A percentile compares a stretch with the other conserved stretches of the same genome.
Conservation (phyloP, 2,329 filamentous ascomycete species). For the Canariomyces notabilis region DNA sequence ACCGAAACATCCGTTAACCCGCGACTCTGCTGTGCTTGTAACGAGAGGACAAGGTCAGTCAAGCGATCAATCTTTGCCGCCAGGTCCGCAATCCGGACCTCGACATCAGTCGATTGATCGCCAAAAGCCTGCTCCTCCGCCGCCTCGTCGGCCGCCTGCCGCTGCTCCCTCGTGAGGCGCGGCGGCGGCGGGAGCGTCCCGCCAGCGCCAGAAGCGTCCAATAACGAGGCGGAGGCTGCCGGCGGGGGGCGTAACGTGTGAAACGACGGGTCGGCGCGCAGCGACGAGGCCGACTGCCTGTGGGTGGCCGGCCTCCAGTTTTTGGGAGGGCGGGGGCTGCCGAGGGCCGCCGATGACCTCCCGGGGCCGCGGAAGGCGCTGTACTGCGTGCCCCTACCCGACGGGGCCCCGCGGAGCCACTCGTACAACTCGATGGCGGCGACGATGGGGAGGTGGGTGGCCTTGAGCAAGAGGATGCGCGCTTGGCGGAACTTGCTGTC, state of each 20-base stretch:
- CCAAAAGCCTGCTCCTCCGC: conserved; percentile 23
- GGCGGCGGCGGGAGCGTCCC: too few relatives aligned
- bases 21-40: conserved; percentile 36
- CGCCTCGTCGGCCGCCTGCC: conserved; percentile 14
- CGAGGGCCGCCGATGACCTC: conserved; percentile 23
- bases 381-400: conserved; percentile 37
- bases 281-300: conserved; percentile 8
- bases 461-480: conserved; percentile 58
- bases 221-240: not conserved
- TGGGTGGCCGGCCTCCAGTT: conserved; percentile 11
- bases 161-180: conserved; percentile 28
- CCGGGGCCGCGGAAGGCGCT: conserved; percentile 46
- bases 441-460: conserved; percentile 63
- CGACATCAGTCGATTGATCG: conserved; percentile 32
- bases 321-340: conserved; percentile 32
- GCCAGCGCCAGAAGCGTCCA: not conserved
- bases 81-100: conserved; percentile 51
- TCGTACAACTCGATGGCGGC: conserved; percentile 66
- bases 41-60: conserved; percentile 45
- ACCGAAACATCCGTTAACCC: conserved; percentile 18
- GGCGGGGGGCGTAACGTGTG: not conserved
- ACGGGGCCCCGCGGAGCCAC: conserved; percentile 32
- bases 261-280: conserved; percentile 6
- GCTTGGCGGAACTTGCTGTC: conserved; percentile 57
- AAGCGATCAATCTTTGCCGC: conserved; percentile 55